phyloP scores from a whole-genome alignment of 2,329 filamentous ascomycete species.

The Didymella pinodella region DNA sequence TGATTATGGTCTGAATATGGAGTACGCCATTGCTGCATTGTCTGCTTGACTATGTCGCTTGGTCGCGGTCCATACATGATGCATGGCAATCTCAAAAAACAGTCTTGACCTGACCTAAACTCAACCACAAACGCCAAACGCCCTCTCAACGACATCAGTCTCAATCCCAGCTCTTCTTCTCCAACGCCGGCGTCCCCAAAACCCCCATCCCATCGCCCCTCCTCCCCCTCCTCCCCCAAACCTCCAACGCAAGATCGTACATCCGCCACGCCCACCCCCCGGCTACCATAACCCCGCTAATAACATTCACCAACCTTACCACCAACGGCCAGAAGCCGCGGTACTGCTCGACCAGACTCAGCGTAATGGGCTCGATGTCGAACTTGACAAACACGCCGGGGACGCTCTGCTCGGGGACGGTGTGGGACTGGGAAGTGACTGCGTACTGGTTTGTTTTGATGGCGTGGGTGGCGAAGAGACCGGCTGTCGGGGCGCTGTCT shows the following conservation, averaged over 20 bases:
- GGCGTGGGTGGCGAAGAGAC: conserved; percentile 58
- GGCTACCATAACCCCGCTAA: conserved; percentile 89
- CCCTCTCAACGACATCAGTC: background rate
- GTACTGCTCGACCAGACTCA: conserved; percentile 84
- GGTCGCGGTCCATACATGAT: no score
- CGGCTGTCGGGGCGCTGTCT: conserved; percentile 47
- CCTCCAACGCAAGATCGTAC: conserved; percentile 72
- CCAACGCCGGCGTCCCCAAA: conserved; percentile 45
- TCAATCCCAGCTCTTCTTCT: conserved; percentile 24
- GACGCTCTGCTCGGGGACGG: conserved; percentile 72
- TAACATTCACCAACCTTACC: conserved; percentile 86
- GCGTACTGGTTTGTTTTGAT: conserved; percentile 98
- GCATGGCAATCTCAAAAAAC: no score
- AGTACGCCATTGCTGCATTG: no score
- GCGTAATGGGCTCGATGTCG: conserved; percentile 93
- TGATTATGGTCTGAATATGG: no score
- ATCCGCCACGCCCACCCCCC: conserved; percentile 93
- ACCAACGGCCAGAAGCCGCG: conserved; percentile 76
- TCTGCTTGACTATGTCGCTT: no score
- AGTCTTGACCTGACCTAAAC: no score
- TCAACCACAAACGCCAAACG: background rate
- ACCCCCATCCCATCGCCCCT: conserved; percentile 58
- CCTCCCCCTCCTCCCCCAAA: conserved; percentile 54
- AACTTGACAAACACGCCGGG: conserved; percentile 98
- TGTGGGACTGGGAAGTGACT: conserved; percentile 84